Evolutionary conservation across 352 stramenopile genomes (phyloP).

Genomic region (Phytopythium delawarense): DNA sequence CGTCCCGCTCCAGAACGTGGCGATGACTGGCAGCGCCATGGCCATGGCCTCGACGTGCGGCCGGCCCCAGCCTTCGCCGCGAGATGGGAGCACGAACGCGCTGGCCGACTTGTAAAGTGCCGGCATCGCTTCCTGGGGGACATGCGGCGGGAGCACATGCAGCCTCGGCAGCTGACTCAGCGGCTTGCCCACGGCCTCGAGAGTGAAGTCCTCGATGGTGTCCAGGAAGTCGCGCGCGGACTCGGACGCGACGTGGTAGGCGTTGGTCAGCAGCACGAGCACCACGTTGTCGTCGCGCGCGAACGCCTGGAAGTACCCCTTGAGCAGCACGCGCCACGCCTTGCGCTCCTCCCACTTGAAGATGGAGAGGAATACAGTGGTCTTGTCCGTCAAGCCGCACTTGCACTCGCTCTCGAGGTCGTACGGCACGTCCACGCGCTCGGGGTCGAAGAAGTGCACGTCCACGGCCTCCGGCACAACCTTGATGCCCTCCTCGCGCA

Average conservation of each 20-base stretch:
- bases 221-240: conserved; percentile 43
- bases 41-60: conserved; percentile 93
- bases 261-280: conserved; percentile 85
- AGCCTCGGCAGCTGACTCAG: conserved; percentile 49
- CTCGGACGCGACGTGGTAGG: conserved; percentile 69
- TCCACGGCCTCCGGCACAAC: conserved; percentile 89
- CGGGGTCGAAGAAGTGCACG: conserved; percentile 83
- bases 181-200: conserved; percentile 36
- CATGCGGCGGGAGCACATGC: conserved; percentile 55
- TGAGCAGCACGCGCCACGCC: conserved; percentile 85
- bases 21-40: conserved; percentile 87
- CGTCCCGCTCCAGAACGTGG: conserved; percentile 90
- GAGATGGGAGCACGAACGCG: conserved; percentile 87
- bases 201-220: conserved; percentile 51
- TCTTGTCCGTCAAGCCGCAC: conserved; percentile 30
- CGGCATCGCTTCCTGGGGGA: conserved; percentile 54
- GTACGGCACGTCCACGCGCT: conserved; percentile 36
- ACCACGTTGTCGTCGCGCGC: conserved; percentile 48
- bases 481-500: conserved; percentile 45
- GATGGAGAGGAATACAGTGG: conserved; percentile 87
- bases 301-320: conserved; percentile 83
- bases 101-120: conserved; percentile 73
- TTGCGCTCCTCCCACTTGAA: conserved; percentile 95
- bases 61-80: conserved; percentile 93
- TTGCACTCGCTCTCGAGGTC: conserved; percentile 36